Evolutionary conservation across 305 asterid genomes (phyloP).

Genomic region (Caryopteris hybrid): DNA sequence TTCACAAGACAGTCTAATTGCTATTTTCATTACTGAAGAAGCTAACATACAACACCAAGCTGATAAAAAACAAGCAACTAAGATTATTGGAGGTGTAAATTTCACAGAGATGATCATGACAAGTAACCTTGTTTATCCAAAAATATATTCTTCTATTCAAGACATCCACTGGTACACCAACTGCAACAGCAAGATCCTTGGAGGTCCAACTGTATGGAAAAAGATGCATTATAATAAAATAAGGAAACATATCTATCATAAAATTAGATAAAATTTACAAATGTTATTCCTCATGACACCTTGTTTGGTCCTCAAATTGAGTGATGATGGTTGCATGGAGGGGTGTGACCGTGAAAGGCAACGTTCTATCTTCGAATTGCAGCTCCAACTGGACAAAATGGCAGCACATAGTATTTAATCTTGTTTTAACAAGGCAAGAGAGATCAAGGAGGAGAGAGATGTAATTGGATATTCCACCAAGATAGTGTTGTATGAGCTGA

Average conservation of each 20-base stretch:
- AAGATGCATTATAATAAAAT: neutral
- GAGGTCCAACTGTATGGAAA: conserved; percentile 74
- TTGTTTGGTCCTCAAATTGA: conserved; percentile 84
- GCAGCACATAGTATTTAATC: conserved; percentile 10
- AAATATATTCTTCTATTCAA: conserved; percentile 72
- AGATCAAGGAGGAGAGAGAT: neutral
- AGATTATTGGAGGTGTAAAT: too few species aligned
- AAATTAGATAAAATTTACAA: neutral
- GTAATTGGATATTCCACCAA: neutral
- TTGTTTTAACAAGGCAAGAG: conserved; percentile 3
- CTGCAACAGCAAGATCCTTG: conserved; percentile 73
- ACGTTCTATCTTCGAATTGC: conserved; percentile 75
- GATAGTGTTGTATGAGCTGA: neutral
- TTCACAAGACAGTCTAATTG: neutral
- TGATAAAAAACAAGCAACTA: too few species aligned
- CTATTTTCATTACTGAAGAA: neutral
- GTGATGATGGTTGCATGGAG: conserved; percentile 86
- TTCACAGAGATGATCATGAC: conserved; percentile 5
- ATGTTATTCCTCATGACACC: conserved; percentile 34
- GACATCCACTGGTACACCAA: conserved; percentile 83
- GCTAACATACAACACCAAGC: conserved; percentile 8
- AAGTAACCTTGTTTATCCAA: conserved; percentile 89
- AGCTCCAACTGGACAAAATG: conserved; percentile 71
- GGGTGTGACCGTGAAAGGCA: conserved; percentile 79
- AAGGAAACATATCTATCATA: neutral